A percentile compares a stretch with the other conserved stretches of the same genome.
These are phyloP conservation scores for Scenedesmus sp. DNA, from an alignment of 163 green algal species.

Conservation along the genomic window DNA sequence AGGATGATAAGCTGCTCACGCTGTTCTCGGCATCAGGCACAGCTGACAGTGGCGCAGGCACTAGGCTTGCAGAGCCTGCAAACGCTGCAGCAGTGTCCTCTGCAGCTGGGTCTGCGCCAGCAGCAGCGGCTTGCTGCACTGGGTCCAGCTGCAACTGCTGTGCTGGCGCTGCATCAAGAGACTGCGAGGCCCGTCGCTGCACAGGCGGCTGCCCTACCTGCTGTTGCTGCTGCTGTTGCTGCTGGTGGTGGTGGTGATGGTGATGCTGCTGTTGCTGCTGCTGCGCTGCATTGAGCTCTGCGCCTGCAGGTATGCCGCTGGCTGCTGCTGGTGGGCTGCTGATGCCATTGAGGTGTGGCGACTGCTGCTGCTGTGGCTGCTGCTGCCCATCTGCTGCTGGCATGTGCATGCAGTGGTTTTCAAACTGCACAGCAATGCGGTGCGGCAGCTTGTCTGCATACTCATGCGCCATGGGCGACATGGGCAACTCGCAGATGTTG, in stretches of 20 bases:
- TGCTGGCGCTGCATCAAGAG: background rate
- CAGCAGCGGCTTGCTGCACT: slow-evolving; percentile 32
- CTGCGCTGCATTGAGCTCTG: background rate
- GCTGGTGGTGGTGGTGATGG: background rate
- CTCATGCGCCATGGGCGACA: slow-evolving; percentile 54
- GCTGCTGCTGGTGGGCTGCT: slow-evolving; percentile 27
- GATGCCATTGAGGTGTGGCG: background rate
- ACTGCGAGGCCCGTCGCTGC: background rate
- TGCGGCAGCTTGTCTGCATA: slow-evolving; percentile 79
- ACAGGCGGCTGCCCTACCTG: background rate
- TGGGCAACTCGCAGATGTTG: slow-evolving; percentile 80
- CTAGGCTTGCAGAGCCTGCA: background rate
- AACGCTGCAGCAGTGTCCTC: slow-evolving; percentile 31
- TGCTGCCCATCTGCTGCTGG: background rate
- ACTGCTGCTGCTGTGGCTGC: background rate
- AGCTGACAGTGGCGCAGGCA: background rate
- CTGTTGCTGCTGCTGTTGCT: slow-evolving; percentile 32
- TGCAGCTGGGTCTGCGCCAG: background rate
- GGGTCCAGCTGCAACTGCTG: background rate
- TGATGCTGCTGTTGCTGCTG: slow-evolving; percentile 23
- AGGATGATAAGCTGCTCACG: slow-evolving; percentile 41
- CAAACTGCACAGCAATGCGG: slow-evolving; percentile 81
- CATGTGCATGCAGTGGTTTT: slow-evolving; percentile 31
- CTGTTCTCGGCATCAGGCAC: slow-evolving; percentile 40
- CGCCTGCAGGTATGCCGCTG: slow-evolving; percentile 23